Evolutionary conservation across 108 stramenopile genomes (phyloP).

Genomic region (Skeletonema tropicum): DNA sequence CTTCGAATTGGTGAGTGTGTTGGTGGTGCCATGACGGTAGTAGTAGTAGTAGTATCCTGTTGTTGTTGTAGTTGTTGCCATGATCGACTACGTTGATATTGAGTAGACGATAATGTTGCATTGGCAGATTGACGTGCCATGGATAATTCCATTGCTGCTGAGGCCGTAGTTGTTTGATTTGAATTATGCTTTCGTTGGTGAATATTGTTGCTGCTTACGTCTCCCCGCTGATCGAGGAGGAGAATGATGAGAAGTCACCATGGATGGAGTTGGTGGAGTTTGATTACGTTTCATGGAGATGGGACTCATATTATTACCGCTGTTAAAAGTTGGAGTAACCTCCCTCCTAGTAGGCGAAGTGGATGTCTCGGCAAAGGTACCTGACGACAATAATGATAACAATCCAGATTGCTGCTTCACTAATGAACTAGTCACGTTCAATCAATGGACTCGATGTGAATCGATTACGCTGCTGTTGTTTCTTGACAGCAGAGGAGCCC

Average conservation of each 20-base stretch:
- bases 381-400: conserved; percentile 23
- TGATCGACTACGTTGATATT: too few relatives aligned
- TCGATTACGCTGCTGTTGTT: conserved; percentile 12
- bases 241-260: background rate
- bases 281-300: background rate
- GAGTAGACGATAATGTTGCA: background rate
- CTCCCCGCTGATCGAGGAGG: background rate
- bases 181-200: background rate
- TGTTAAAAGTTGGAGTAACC: background rate
- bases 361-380: background rate
- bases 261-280: conserved; percentile 6
- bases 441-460: conserved; percentile 30
- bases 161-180: background rate
- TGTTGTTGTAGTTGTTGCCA: background rate
- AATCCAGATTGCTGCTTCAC: conserved; percentile 9
- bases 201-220: background rate
- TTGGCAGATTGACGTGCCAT: conserved; percentile 22
- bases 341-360: background rate
- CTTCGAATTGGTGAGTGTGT: background rate
- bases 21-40: too few relatives aligned
- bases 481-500: background rate
- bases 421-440: conserved; percentile 21
- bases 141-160: conserved; percentile 28
- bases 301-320: background rate
- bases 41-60: too few relatives aligned